Evolutionary conservation across 2,329 filamentous ascomycete genomes (phyloP).

Genomic region (Fusarium continuum): DNA sequence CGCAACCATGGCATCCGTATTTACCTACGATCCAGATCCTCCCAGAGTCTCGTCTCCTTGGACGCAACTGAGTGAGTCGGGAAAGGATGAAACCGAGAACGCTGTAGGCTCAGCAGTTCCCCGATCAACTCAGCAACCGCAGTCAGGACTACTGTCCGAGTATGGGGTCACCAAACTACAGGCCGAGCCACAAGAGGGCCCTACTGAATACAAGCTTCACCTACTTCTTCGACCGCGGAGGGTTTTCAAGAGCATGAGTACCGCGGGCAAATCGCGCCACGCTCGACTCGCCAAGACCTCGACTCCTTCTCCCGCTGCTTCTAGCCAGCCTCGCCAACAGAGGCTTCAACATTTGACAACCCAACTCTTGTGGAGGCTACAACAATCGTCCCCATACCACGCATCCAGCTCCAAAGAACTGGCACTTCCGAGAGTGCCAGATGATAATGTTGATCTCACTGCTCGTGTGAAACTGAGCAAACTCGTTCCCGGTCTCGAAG

Average conservation of each 20-base stretch:
- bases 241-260: conserved; percentile 77
- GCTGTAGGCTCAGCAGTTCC: conserved; percentile 21
- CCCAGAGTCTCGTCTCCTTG: conserved; percentile 91
- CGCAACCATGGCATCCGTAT: conserved; percentile 84
- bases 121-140: conserved; percentile 37
- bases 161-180: conserved; percentile 79
- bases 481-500: conserved; percentile 82
- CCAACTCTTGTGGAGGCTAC: conserved; percentile 91
- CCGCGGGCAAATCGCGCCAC: conserved; percentile 47
- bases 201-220: conserved; percentile 96
- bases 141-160: conserved; percentile 61
- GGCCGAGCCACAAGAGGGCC: conserved; percentile 91
- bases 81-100: conserved; percentile 48
- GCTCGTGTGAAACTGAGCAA: conserved; percentile 61
- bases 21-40: conserved; percentile 91
- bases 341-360: conserved; percentile 92
- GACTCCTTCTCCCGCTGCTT: conserved; percentile 52
- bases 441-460: conserved; percentile 62
- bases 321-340: conserved; percentile 78
- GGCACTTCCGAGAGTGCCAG: conserved; percentile 78
- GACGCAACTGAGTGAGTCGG: conserved; percentile 67
- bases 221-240: conserved; percentile 82
- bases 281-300: conserved; percentile 26
- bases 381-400: conserved; percentile 94
- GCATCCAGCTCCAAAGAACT: conserved; percentile 79